Base-by-base conservation (phyloP, 169 alveolate species). In the Cryptosporidium sp. region DNA sequence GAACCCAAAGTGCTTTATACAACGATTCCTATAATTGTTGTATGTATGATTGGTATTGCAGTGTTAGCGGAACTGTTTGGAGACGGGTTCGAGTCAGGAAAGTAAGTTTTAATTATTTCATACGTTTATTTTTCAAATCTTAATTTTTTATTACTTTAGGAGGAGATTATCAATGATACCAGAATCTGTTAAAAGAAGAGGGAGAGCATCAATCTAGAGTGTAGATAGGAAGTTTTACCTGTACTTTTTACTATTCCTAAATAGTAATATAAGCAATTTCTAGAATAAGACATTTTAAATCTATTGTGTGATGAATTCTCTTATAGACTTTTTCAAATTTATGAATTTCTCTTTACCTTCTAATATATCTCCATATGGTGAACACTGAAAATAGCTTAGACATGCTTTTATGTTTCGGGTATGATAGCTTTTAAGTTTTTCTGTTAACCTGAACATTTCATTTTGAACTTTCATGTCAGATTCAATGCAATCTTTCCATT, bases 151-250 rank as follows among this genome's bases (percentile, higher is more conserved):
- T 8, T 23, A 26, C 23, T 73, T 16, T 67, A 80, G 89, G 50
- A 80, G 89, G 33, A 80, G 89, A 65, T 12, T 62, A 6, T 80
- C 89, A 12, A 31, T 50, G 59, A 45, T 80, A 62, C 89, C 71
- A 16, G 89, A 80, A 29, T 62, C 75, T 43, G 67, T 80, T 48
- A 80, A 80, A 80, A 59, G 89, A 80, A 80, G 75, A 31, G 75
- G 75, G n/a, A 80, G 89, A 59, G 89, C 89, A n/a, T 80, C 89
- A n/a, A 62, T 80, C 31, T 80, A 80, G 70, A 39, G 37, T 5
- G 7, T 21, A 41, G 59, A 37, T 31, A 14, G 31, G 51, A 31
- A 3, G 71, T 29, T 33, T 33, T 26, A 35, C 48, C 26, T 26
- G 18, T 31, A 1, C 26, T 10, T 14, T 31, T 65, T 65, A 21